These are phyloP conservation scores for Orbilia quercus DNA, from an alignment of 2,329 filamentous ascomycete genomes.

Conservation along the genomic window DNA sequence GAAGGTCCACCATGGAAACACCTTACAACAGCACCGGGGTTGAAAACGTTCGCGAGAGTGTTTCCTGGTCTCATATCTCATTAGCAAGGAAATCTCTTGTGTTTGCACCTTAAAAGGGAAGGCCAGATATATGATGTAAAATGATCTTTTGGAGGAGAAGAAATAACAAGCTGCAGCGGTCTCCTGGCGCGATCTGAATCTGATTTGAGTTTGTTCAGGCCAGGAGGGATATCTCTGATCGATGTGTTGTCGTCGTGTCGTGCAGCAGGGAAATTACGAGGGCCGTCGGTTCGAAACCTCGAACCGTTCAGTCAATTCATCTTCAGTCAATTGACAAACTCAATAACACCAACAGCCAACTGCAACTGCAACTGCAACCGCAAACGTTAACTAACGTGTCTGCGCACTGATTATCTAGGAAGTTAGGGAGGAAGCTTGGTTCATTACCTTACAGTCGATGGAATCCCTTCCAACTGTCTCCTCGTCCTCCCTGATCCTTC, in stretches of 20 bases:
- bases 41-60: slow-evolving; percentile 35
- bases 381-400: neutral
- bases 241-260: slow-evolving; percentile 37
- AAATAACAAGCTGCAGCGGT: neutral
- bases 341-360: slow-evolving; percentile 5
- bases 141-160: neutral
- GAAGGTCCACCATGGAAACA: slow-evolving; percentile 13
- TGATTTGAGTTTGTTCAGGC: slow-evolving; percentile 22
- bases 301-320: slow-evolving; percentile 3
- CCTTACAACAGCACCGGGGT: slow-evolving; percentile 24
- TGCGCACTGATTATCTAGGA: too few species aligned
- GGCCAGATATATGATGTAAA: slow-evolving; percentile 9
- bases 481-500: slow-evolving; percentile 1
- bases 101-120: neutral
- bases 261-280: slow-evolving; percentile 40
- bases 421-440: too few species aligned
- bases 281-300: slow-evolving; percentile 48
- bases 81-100: too few species aligned
- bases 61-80: neutral
- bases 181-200: slow-evolving; percentile 32
- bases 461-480: slow-evolving; percentile 12
- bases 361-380: too few species aligned
- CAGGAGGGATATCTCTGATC: too few species aligned
- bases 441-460: neutral
- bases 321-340: too few species aligned